Base-by-base conservation (phyloP, 1,139 yeast species). In the Suhomyces coccinellae region DNA sequence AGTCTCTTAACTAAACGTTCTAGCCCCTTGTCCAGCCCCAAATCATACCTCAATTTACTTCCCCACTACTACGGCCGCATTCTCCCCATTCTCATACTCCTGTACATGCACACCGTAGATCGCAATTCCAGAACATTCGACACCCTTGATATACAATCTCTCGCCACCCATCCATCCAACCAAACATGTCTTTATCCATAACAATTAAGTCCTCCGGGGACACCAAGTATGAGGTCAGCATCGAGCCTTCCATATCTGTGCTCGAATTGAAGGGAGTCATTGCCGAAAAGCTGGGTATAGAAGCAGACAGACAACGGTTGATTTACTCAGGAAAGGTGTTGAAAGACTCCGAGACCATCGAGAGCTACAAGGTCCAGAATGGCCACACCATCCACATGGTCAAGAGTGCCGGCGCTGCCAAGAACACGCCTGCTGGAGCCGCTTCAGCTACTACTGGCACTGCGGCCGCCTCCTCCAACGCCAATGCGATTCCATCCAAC, bases 311-410 rank as follows among this genome's bases (percentile, higher is more conserved):
- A 52, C 98, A 91, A 66, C 77, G 98, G 47, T 77, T 93, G 62
- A 91, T 93, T 58, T 93, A 87, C 68, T 87, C 97, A 3, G 99
- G 99, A 33, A 85, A 93, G 57, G 96, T 93, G 36, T 77, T 93
- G 61, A 91, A 91, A 62, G 97, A 93, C 59, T 73, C 71, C 29
- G 95, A 90, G 56, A 79, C 87, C 10, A 67, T 93, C 10, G 83
- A 75, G 26, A 73, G 82, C 6, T 91, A 91, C 71, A 89, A 89
- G 64, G 80, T 93, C 57, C 87, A 87, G 63, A 71, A 79, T 42
- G 97, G 95, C 20, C 96, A 88, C 64, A 85, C 97, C 1, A 74
- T 93, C 47, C 99, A 93, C 66, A 66, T 93, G 56, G 97, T 93
- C 35, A 88, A 86, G 71, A 80, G 83, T 50, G 80, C 83, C 5